Base-by-base conservation (phyloP, 495 filamentous ascomycete species). In the Cercophora scortea region DNA sequence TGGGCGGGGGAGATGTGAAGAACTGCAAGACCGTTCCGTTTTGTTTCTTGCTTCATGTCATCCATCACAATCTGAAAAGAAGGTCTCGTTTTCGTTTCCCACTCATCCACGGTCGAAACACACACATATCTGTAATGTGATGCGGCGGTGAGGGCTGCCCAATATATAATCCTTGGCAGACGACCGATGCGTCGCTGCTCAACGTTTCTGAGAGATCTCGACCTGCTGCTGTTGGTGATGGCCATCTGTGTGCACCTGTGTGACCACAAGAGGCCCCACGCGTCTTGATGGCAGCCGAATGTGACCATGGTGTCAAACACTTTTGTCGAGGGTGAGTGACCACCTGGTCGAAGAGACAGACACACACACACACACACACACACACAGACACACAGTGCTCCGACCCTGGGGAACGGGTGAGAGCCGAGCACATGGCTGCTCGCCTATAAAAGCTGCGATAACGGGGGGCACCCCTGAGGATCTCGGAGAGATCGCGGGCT, bases 401-500 rank as follows among this genome's bases (percentile, higher is more conserved):
- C 41, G 15, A 35, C 38, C 35, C 25, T 40, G 40, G 49, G 41
- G 19, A 45, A 51, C 49, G 49, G 49, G 44, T 51, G 43, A 47
- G 18, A 47, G 51, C 43, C 35, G 51, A 52, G 50, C 51, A 33
- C 52, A 40, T 32, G 47, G 16, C n/a, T 48, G 56, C 59, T 55
- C 52, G 51, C 35, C 48, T 42, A 54, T 63, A 63, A 38, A 9
- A 33, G 12, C 17, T 40, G 40, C 55, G 25, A 47, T 66, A 66
- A 60, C 56, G 56, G 53, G 50, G 47, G 42, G 36, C 36, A 59
- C 47, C 61, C 63, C 50, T 59, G 58, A 53, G 54, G 50, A 59
- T 57, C 55, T 64, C 59, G 56, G 56, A 57, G 53, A 61, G 54
- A 60, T 61, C 58, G 53, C 56, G 52, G 55, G 44, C 51, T 53